These are phyloP conservation scores for Dissophora ornata DNA, from an alignment of 192 early-diverging fungal genomes.

Conservation along the genomic window DNA sequence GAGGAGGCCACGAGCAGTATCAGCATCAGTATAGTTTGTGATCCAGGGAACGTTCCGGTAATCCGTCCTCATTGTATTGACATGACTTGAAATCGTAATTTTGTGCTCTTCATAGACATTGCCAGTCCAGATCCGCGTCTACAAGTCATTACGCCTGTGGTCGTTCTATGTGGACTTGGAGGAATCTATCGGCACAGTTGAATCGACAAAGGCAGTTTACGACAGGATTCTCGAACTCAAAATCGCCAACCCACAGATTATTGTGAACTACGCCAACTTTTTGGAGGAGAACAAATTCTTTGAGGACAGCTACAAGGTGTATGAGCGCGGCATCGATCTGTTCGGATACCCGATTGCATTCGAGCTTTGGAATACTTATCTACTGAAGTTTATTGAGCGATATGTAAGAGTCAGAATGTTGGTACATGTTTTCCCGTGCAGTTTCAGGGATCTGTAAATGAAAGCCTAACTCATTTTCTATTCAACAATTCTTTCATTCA, in stretches of 20 bases:
- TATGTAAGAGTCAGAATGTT: constrained; percentile 64
- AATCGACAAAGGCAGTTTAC: constrained; percentile 84
- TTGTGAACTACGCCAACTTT: constrained; percentile 94
- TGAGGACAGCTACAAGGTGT: constrained; percentile 96
- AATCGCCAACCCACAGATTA: constrained; percentile 95
- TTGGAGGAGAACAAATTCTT: constrained; percentile 90
- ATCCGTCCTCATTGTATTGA: no score
- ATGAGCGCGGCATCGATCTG: constrained; percentile 95
- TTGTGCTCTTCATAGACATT: constrained; percentile 44
- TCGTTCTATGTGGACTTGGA: constrained; percentile 94
- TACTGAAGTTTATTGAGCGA: constrained; percentile 85
- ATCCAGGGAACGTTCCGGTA: background rate
- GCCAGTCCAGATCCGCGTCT: constrained; percentile 82
- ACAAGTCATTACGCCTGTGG: constrained; percentile 92
- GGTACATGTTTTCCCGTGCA: no score
- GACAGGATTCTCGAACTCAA: constrained; percentile 93
- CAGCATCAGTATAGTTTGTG: no score
- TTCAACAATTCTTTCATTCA: constrained; percentile 9
- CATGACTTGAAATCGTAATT: background rate
- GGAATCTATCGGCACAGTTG: constrained; percentile 88
- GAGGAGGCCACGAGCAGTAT: no score
- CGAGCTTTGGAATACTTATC: constrained; percentile 97
- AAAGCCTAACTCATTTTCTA: background rate
- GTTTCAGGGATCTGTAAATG: no score
- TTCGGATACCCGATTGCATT: constrained; percentile 97